Evolutionary conservation across 1,139 yeast species (phyloP).

Genomic region (Debaryomycetaceae sp.): DNA sequence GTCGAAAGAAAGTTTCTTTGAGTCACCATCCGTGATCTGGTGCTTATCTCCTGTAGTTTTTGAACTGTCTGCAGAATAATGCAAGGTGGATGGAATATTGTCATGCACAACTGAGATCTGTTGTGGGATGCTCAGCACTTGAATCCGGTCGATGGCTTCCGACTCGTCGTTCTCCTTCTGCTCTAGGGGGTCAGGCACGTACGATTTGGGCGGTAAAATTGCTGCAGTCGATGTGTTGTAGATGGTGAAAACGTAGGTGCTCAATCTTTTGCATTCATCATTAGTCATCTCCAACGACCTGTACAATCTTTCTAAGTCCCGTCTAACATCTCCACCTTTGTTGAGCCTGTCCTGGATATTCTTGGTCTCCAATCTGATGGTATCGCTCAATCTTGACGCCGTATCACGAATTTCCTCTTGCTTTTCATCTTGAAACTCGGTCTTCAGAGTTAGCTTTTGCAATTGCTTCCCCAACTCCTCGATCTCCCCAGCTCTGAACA

Average conservation of each 20-base stretch:
- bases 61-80: neutral
- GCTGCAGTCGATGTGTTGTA: slow-evolving; percentile 6
- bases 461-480: slow-evolving; percentile 1
- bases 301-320: slow-evolving; percentile 11
- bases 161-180: neutral
- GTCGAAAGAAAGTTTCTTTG: slow-evolving; percentile 16
- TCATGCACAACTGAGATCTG: neutral
- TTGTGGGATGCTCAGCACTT: slow-evolving; percentile 10
- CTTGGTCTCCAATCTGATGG: slow-evolving; percentile 9
- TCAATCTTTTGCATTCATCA: slow-evolving; percentile 12
- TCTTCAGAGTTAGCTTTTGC: slow-evolving; percentile 2
- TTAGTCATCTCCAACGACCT: slow-evolving; percentile 7
- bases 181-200: neutral
- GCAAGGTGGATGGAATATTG: neutral
- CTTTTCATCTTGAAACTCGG: slow-evolving; percentile 5
- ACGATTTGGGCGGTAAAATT: slow-evolving; percentile 3
- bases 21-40: neutral
- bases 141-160: slow-evolving; percentile 1
- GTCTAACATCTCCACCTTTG: slow-evolving; percentile 16
- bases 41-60: neutral
- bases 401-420: slow-evolving; percentile 4
- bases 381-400: slow-evolving; percentile 1
- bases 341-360: slow-evolving; percentile 14
- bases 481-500: slow-evolving; percentile 7
- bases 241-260: slow-evolving; percentile 9